These are phyloP conservation scores for Aspergillus fijiensis DNA, from an alignment of 2,329 filamentous ascomycete genomes.

Conservation along the genomic window DNA sequence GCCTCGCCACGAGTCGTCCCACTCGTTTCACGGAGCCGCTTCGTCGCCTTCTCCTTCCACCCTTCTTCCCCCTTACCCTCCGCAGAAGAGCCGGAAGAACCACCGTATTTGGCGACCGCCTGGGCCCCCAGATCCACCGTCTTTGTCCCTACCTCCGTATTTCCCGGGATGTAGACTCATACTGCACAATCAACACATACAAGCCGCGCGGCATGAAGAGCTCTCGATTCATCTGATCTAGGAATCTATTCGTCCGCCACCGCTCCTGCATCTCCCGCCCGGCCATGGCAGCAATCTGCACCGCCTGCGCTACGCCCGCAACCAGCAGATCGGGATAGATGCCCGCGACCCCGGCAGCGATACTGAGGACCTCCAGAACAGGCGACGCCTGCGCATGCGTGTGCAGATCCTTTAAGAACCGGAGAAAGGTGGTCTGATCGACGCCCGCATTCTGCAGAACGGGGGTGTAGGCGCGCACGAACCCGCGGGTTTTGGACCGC, in stretches of 20 bases:
- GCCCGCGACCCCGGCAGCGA: background rate
- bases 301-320: background rate
- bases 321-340: background rate
- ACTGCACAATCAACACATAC: background rate
- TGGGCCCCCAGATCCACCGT: too few species aligned
- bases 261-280: background rate
- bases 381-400: background rate
- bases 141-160: background rate
- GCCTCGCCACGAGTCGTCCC: background rate
- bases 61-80: background rate
- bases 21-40: background rate
- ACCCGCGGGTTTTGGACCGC: background rate
- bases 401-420: background rate
- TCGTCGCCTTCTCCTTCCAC: background rate
- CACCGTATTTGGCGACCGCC: too few species aligned
- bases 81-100: background rate
- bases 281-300: background rate
- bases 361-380: background rate
- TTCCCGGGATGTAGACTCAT: background rate
- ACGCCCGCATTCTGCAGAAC: background rate
- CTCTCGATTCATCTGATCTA: background rate
- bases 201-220: slow-evolving; percentile 1
- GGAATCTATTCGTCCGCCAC: background rate
- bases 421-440: background rate
- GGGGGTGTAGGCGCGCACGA: slow-evolving; percentile 8